Conservation (phyloP, 768 basidiomycete genomes). For the Chalciporus chontae region DNA sequence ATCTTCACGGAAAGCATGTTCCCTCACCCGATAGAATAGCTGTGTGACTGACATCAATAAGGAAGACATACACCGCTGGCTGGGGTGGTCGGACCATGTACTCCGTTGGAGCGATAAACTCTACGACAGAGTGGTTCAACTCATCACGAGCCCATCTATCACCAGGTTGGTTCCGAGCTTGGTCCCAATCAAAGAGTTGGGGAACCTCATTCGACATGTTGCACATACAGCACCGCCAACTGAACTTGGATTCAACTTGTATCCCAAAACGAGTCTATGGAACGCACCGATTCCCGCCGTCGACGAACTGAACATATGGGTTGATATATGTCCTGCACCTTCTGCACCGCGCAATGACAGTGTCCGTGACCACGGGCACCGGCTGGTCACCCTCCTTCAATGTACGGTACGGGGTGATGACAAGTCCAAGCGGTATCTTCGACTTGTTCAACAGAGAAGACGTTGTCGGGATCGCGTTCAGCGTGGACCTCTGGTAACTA, state of each 20-base stretch:
- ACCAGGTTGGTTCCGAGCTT: constrained; percentile 86
- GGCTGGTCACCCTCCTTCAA: constrained; percentile 78
- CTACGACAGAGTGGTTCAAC: constrained; percentile 90
- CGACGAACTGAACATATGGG: constrained; percentile 96
- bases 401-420: constrained; percentile 88
- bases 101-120: constrained; percentile 96
- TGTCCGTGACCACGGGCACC: constrained; percentile 89
- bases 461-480: constrained; percentile 92
- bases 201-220: constrained; percentile 98
- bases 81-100: constrained; percentile 99
- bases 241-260: constrained; percentile 24
- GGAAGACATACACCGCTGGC: constrained; percentile 93
- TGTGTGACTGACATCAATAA: constrained; percentile 92
- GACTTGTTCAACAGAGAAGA: constrained; percentile 83
- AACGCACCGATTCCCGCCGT: constrained; percentile 85
- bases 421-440: constrained; percentile 84
- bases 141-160: constrained; percentile 94
- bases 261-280: background rate
- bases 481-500: constrained; percentile 87
- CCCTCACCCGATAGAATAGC: constrained; percentile 82
- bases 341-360: constrained; percentile 93
- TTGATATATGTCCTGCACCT: constrained; percentile 97
- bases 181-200: constrained; percentile 98
- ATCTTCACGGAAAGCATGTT: background rate
- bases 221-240: constrained; percentile 99